phyloP scores from a whole-genome alignment of 2,329 filamentous ascomycete species.

The Aureobasidium mangrovei region DNA sequence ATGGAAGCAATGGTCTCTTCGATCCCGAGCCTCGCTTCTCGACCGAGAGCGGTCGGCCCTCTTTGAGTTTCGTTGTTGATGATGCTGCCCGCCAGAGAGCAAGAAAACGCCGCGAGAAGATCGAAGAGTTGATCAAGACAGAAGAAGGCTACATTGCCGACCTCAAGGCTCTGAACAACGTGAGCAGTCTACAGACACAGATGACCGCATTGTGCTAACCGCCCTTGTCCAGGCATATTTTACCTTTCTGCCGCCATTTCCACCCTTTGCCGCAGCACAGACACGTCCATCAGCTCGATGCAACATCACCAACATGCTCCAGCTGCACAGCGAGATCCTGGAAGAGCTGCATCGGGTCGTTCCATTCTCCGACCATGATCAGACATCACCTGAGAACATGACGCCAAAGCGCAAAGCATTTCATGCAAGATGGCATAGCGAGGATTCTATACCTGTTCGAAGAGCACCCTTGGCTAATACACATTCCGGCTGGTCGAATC shows the following conservation, averaged over 20 bases:
- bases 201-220: background rate
- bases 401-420: slow-evolving; percentile 23
- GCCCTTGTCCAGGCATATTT: slow-evolving; percentile 33
- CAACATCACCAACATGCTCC: slow-evolving; percentile 58
- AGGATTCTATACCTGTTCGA: slow-evolving; percentile 35
- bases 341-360: slow-evolving; percentile 62
- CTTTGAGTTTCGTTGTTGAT: slow-evolving; percentile 47
- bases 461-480: slow-evolving; percentile 13
- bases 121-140: slow-evolving; percentile 78
- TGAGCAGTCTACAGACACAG: slow-evolving; percentile 34
- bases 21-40: slow-evolving; percentile 58
- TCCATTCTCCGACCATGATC: slow-evolving; percentile 51
- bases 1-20: slow-evolving; percentile 50
- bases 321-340: slow-evolving; percentile 75
- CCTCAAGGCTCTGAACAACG: slow-evolving; percentile 77
- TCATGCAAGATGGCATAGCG: slow-evolving; percentile 41
- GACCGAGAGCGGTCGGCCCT: slow-evolving; percentile 46
- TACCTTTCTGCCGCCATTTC: slow-evolving; percentile 28
- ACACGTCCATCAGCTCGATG: slow-evolving; percentile 24
- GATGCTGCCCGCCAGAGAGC: slow-evolving; percentile 62
- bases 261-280: slow-evolving; percentile 19
- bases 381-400: slow-evolving; percentile 19
- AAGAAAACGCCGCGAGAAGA: slow-evolving; percentile 64
- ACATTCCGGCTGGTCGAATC: slow-evolving; percentile 22
- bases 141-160: slow-evolving; percentile 87